These are phyloP conservation scores for Porcisia deanei DNA, from an alignment of 208 protist genomes.

Conservation along the genomic window DNA sequence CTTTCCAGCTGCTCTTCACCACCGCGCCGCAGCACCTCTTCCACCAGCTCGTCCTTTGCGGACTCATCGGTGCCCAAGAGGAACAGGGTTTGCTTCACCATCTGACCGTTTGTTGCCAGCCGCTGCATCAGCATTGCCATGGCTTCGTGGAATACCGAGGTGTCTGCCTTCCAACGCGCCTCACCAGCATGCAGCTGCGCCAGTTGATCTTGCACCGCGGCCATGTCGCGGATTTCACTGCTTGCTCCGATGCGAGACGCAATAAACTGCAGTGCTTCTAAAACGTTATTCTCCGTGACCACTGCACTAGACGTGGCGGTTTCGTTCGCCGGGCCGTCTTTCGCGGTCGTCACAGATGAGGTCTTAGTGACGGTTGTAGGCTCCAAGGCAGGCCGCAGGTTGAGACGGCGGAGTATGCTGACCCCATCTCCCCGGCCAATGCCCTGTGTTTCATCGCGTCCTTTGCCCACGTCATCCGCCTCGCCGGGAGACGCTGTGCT, in stretches of 20 bases:
- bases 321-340: background rate
- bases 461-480: background rate
- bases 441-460: background rate
- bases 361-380: background rate
- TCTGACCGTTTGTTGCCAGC: conserved; percentile 55
- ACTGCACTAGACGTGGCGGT: background rate
- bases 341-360: background rate
- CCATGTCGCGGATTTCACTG: conserved; percentile 29
- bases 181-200: conserved; percentile 38
- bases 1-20: background rate
- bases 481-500: conserved; percentile 1
- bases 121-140: conserved; percentile 59
- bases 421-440: conserved; percentile 17
- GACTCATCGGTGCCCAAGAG: conserved; percentile 78
- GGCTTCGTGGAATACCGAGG: conserved; percentile 53
- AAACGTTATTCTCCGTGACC: conserved; percentile 55
- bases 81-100: conserved; percentile 70
- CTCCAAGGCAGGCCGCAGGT: conserved; percentile 18
- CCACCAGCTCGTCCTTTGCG: conserved; percentile 66
- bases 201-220: conserved; percentile 34
- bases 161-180: conserved; percentile 47
- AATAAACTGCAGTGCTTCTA: conserved; percentile 54
- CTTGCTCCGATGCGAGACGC: conserved; percentile 38
- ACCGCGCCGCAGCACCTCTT: conserved; percentile 44
- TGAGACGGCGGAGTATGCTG: conserved; percentile 27